Base-by-base conservation (phyloP, 1,284 basidiomycete genomes). In the Rhodotorula sp. region DNA sequence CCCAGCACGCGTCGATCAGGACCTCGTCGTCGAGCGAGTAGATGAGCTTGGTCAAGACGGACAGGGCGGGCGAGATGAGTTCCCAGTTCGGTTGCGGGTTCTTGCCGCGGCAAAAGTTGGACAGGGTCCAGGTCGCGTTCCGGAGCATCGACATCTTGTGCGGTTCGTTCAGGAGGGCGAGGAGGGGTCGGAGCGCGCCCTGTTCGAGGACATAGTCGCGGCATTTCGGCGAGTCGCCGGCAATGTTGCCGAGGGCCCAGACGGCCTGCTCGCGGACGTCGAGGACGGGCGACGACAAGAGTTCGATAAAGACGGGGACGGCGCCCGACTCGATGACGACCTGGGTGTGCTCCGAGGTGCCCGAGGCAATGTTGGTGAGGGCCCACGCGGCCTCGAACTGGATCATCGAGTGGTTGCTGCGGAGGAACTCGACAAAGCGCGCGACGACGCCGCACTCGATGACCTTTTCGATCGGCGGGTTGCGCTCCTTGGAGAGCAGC, bases 331-430 rank as follows among this genome's bases (percentile, higher is more conserved):
- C 88, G 82, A 99, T 99, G 67, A 99, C 97, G 70, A 97, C 93
- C 83, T 97, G 93, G 60, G 95, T 99, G 83, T 99, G 97, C 77
- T 97, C 93, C 34, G 34, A 34, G 50, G 97, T 99, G 62, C 97
- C 97, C 65, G 97, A 99, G 23, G 97, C 97, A 77, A 99, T 99
- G 85, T 99, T 99, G 79, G 97, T 99, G 77, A 99, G 86, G 59
- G 97, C 97, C 97, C 97, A 99, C 12, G 97, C 97, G 65, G 97
- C 95, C 83, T 99, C 95, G 79, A 99, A 99, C 92, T 98, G 95
- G 78, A 99, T 89, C 93, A 98, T 95, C 64, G 92, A 90, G 82
- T 95, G 91, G 68, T 89, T 88, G 76, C 85, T 89, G 77, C 87
- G 86, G 77, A 99, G 85, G 83, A 98, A 99, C 82, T 97, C 89